Conservation (phyloP, 2,329 filamentous ascomycete genomes). For the Verticillium nubilum region DNA sequence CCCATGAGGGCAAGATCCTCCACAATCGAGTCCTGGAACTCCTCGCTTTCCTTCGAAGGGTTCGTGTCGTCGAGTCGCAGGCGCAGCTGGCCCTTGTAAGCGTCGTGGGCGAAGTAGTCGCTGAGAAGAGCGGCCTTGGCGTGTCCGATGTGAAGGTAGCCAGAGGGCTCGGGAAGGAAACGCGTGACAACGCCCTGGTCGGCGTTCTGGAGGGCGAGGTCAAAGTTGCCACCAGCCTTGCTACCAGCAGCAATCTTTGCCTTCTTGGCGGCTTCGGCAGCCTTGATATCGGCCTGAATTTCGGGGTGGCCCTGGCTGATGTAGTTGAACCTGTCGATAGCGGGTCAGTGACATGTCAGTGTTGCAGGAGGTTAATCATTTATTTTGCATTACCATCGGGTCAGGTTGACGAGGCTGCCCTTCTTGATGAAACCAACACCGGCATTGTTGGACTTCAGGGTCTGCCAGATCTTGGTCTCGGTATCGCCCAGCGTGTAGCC, state of each 20-base stretch:
- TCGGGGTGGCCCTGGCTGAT: constrained; percentile 78
- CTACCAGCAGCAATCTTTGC: constrained; percentile 64
- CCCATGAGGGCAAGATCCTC: constrained; percentile 90
- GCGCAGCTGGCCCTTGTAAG: constrained; percentile 85
- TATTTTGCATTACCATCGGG: constrained; percentile 55
- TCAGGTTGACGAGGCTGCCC: constrained; percentile 68
- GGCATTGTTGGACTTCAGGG: constrained; percentile 79
- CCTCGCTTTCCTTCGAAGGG: constrained; percentile 93
- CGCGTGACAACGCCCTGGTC: constrained; percentile 86
- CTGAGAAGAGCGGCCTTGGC: constrained; percentile 90
- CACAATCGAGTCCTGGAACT: constrained; percentile 90
- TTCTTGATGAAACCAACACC: constrained; percentile 76
- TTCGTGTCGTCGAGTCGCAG: constrained; percentile 97
- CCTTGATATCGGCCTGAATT: constrained; percentile 65
- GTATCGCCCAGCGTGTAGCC: constrained; percentile 73
- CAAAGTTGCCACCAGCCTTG: constrained; percentile 81
- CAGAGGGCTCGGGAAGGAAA: constrained; percentile 92
- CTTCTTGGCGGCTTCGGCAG: constrained; percentile 61
- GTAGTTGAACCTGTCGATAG: constrained; percentile 58
- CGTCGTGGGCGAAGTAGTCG: constrained; percentile 93
- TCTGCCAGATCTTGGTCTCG: constrained; percentile 79
- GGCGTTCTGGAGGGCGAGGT: constrained; percentile 77
- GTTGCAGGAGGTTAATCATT: neutral
- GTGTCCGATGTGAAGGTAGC: constrained; percentile 85
- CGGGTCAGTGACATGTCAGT: neutral